Evolutionary conservation across 108 stramenopile species (phyloP).

Genomic region (Fragilariopsis cylindrus): DNA sequence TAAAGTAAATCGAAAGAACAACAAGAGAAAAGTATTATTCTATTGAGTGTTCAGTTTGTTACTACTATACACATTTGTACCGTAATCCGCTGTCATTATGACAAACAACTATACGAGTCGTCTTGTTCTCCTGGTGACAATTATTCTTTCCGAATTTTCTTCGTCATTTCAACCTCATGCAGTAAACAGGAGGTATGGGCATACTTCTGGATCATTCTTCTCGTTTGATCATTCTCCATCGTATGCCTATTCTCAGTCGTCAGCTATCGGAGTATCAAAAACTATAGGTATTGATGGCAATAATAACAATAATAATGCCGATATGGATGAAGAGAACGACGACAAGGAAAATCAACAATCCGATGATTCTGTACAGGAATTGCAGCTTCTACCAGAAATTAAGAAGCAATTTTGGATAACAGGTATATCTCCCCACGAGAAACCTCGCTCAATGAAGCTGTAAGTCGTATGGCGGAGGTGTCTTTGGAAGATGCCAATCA

Average conservation of each 20-base stretch:
- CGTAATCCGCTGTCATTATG: neutral
- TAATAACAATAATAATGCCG: neutral
- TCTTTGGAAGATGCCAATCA: constrained; percentile 69
- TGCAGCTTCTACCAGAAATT: constrained; percentile 24
- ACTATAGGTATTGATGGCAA: neutral
- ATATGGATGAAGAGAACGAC: constrained; percentile 1
- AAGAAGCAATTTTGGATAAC: constrained; percentile 55
- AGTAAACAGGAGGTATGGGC: neutral
- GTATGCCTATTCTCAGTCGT: neutral
- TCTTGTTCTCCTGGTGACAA: neutral
- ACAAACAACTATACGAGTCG: neutral
- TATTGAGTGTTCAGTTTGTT: neutral
- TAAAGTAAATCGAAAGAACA: too few relatives aligned
- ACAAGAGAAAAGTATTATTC: neutral
- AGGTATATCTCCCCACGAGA: constrained; percentile 64
- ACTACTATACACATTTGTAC: too few relatives aligned
- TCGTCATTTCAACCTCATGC: constrained; percentile 3
- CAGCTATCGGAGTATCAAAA: neutral
- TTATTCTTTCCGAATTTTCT: constrained; percentile 1
- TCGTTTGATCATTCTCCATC: too few relatives aligned
- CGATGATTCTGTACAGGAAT: neutral
- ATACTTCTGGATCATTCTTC: too few relatives aligned
- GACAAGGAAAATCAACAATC: constrained; percentile 4
- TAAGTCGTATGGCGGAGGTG: constrained; percentile 51
- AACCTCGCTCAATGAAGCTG: constrained; percentile 75